Conservation (phyloP, 1,284 basidiomycete genomes). For the Heliocybe sulcata region DNA sequence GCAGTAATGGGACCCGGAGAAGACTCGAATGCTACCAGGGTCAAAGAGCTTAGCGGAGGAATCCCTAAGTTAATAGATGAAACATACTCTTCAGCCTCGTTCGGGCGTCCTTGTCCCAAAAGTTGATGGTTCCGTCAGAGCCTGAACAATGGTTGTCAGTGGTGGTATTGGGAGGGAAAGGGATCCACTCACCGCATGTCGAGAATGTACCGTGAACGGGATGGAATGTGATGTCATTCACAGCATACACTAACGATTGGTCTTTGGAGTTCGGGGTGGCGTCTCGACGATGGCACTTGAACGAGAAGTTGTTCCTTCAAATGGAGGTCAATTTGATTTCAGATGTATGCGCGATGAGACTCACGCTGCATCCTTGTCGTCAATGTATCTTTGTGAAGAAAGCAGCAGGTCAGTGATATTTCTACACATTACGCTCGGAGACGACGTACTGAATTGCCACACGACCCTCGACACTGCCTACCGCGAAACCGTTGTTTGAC, state of each 20-base stretch:
- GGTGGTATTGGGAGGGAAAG: conserved; percentile 14
- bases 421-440: neutral
- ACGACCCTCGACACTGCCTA: conserved; percentile 93
- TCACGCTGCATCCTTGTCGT: conserved; percentile 68
- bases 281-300: conserved; percentile 92
- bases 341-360: conserved; percentile 13
- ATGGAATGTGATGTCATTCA: conserved; percentile 92
- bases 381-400: conserved; percentile 56
- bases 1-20: conserved; percentile 64
- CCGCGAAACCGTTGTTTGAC: conserved; percentile 75
- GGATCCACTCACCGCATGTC: conserved; percentile 67
- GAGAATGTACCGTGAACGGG: conserved; percentile 92
- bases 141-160: conserved; percentile 28
- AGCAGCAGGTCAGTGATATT: neutral
- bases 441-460: conserved; percentile 88
- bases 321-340: conserved; percentile 1
- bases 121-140: conserved; percentile 75
- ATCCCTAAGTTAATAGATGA: conserved; percentile 1
- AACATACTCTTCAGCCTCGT: conserved; percentile 81
- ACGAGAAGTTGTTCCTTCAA: conserved; percentile 81
- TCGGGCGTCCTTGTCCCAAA: conserved; percentile 89
- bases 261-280: conserved; percentile 56
- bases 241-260: conserved; percentile 80
- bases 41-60: neutral
- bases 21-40: conserved; percentile 57